A percentile compares a stretch with the other conserved stretches of the same genome.
phyloP scores from a whole-genome alignment of 2,329 filamentous ascomycete genomes.

The Colletotrichum orbiculare region DNA sequence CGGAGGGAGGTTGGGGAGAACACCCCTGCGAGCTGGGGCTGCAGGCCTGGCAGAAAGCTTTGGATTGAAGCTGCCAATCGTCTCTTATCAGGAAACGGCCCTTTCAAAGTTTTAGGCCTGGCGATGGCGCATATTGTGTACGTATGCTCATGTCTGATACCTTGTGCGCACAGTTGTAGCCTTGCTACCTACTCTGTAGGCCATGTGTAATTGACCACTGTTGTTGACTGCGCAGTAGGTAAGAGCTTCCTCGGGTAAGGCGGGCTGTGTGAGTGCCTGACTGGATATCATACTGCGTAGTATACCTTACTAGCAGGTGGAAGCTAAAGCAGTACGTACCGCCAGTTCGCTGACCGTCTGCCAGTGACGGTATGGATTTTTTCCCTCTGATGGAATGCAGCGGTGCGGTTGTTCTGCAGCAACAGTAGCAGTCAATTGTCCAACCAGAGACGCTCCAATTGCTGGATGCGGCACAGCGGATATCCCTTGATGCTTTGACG shows the following conservation, averaged over 20 bases:
- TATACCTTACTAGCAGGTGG: too few species aligned
- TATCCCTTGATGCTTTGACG: slow-evolving; percentile 7
- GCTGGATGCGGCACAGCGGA: slow-evolving; percentile 29
- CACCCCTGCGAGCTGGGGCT: slow-evolving; percentile 15
- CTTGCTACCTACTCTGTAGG: not conserved
- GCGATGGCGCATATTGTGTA: not conserved
- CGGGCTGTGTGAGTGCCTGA: not conserved
- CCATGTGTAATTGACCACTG: slow-evolving; percentile 8
- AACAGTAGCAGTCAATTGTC: slow-evolving; percentile 21
- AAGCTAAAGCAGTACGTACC: not conserved
- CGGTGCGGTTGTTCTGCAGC: slow-evolving; percentile 14
- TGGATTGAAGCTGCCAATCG: slow-evolving; percentile 20
- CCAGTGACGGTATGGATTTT: not conserved
- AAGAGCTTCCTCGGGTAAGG: slow-evolving; percentile 1
- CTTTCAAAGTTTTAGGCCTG: slow-evolving; percentile 26
- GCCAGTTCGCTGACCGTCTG: not conserved
- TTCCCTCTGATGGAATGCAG: not conserved
- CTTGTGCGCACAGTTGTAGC: slow-evolving; percentile 26
- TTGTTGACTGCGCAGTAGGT: slow-evolving; percentile 1
- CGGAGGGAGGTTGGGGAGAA: slow-evolving; percentile 13
- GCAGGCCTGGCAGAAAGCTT: not conserved
- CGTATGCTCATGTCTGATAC: not conserved
- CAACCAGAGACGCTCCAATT: slow-evolving; percentile 25
- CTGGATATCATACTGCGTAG: not conserved
- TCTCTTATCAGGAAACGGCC: slow-evolving; percentile 34